phyloP scores from a whole-genome alignment of 1,284 basidiomycete genomes.

The Apiotrichum porosum region DNA sequence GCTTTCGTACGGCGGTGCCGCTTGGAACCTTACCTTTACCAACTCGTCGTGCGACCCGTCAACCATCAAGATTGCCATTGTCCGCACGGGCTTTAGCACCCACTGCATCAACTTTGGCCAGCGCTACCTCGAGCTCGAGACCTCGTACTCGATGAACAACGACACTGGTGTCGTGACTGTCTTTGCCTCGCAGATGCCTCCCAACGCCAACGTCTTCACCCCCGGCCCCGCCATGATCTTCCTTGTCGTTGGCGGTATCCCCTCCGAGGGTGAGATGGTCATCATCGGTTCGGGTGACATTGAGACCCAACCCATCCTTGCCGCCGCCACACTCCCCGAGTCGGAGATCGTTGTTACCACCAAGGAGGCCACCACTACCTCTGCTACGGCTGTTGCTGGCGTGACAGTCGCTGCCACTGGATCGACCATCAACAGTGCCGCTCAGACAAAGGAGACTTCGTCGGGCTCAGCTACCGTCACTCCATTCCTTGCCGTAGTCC shows the following conservation, averaged over 20 bases:
- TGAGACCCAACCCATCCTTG: slow-evolving; percentile 59
- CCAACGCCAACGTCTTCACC: slow-evolving; percentile 76
- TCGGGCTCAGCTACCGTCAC: not conserved
- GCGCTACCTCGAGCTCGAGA: slow-evolving; percentile 62
- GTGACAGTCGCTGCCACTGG: not conserved
- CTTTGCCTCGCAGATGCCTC: slow-evolving; percentile 71
- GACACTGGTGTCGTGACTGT: slow-evolving; percentile 68
- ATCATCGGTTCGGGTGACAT: slow-evolving; percentile 73
- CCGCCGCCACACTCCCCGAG: slow-evolving; percentile 56
- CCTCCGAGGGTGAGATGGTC: slow-evolving; percentile 66
- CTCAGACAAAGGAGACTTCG: not conserved
- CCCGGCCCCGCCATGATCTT: slow-evolving; percentile 80
- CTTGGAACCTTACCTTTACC: slow-evolving; percentile 67
- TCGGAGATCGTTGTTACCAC: slow-evolving; percentile 20
- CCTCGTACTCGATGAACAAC: slow-evolving; percentile 69
- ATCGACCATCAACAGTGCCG: not conserved
- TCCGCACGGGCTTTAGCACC: slow-evolving; percentile 87
- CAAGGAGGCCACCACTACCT: not conserved
- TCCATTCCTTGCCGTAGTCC: not conserved
- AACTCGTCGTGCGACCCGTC: slow-evolving; percentile 54
- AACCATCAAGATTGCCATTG: slow-evolving; percentile 66
- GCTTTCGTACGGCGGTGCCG: slow-evolving; percentile 65
- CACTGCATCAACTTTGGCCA: slow-evolving; percentile 69
- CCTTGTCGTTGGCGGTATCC: slow-evolving; percentile 76
- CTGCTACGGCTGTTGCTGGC: not conserved